Conservation (phyloP, 768 basidiomycete genomes). For the Hericium rajendrae region DNA sequence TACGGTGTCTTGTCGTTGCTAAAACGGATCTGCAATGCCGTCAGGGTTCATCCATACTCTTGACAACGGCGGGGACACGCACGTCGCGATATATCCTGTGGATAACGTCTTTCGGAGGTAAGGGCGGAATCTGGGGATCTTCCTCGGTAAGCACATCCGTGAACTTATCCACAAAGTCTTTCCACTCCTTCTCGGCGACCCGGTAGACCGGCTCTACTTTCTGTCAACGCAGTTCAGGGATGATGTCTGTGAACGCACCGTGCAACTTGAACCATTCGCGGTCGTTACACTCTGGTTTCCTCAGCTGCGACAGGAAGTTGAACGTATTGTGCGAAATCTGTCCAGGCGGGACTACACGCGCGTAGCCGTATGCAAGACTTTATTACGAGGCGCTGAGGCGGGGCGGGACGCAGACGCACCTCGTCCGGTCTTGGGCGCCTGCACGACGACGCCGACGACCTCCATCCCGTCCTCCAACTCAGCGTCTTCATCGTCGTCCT, state of each 20-base stretch:
- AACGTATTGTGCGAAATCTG: conserved; percentile 81
- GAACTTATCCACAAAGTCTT: conserved; percentile 67
- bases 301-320: conserved; percentile 61
- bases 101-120: conserved; percentile 87
- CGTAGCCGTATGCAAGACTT: not conserved
- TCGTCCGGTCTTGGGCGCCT: conserved; percentile 77
- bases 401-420: conserved; percentile 33
- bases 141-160: conserved; percentile 57
- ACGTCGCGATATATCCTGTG: conserved; percentile 93
- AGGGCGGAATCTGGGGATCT: conserved; percentile 75
- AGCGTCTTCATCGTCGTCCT: conserved; percentile 66
- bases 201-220: conserved; percentile 65
- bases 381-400: no score
- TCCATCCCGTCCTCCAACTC: conserved; percentile 56
- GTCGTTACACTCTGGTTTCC: conserved; percentile 73
- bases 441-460: conserved; percentile 65
- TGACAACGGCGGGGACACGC: conserved; percentile 13
- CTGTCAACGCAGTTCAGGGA: not conserved
- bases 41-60: no score
- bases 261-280: conserved; percentile 83
- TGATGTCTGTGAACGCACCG: conserved; percentile 29
- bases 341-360: conserved; percentile 63
- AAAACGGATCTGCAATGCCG: conserved; percentile 56
- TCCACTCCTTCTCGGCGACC: conserved; percentile 83
- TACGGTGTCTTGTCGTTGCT: conserved; percentile 96